These are phyloP conservation scores for Cyclostephanos tholiformis DNA, from an alignment of 108 stramenopile genomes.

Conservation along the genomic window DNA sequence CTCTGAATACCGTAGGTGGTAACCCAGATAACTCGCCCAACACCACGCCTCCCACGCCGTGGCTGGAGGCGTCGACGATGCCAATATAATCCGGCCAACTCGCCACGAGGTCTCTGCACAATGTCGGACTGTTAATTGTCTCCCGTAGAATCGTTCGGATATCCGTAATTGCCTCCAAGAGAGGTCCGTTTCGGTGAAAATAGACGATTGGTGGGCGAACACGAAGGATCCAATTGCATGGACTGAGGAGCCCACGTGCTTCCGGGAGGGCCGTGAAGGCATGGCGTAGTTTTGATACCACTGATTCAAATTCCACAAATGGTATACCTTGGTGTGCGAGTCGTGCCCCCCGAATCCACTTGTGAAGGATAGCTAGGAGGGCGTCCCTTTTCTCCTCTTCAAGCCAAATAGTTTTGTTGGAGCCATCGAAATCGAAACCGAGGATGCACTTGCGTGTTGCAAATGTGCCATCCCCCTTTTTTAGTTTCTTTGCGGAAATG, in stretches of 20 bases:
- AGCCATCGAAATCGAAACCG: slow-evolving; percentile 32
- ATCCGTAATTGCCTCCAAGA: not conserved
- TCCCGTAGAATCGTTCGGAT: not conserved
- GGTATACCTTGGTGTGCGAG: not conserved
- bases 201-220: not conserved
- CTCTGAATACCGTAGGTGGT: not conserved
- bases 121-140: not conserved
- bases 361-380: not conserved
- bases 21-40: not conserved
- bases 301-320: slow-evolving; percentile 10
- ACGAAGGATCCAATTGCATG: not conserved
- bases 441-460: not conserved
- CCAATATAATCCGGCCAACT: slow-evolving; percentile 20
- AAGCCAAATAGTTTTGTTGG: slow-evolving; percentile 12
- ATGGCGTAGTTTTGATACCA: slow-evolving; percentile 1
- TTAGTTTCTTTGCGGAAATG: slow-evolving; percentile 43
- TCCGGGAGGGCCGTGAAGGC: slow-evolving; percentile 13
- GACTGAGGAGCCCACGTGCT: not conserved
- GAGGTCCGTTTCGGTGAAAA: not conserved
- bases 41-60: slow-evolving; percentile 26
- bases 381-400: not conserved
- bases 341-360: not conserved
- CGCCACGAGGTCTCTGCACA: slow-evolving; percentile 4
- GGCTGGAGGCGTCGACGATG: slow-evolving; percentile 4
- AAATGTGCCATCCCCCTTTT: slow-evolving; percentile 32